Evolutionary conservation across 345 rosid genomes (phyloP).

Genomic region (Eutrema yunnanense): DNA sequence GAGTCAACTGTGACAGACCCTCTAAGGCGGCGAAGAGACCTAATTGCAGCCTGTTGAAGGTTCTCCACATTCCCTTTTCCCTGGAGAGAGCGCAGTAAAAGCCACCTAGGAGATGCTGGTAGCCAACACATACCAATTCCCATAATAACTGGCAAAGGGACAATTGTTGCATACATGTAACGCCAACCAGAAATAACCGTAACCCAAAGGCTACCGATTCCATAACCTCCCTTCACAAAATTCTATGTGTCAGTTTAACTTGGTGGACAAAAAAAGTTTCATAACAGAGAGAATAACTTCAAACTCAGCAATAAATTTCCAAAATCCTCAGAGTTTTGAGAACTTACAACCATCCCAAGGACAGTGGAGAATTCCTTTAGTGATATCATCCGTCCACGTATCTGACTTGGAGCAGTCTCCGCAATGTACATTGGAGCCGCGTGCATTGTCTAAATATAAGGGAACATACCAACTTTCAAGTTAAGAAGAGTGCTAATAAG

Average conservation of each 20-base stretch:
- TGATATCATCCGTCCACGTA: conserved; percentile 88
- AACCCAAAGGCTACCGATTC: conserved; percentile 82
- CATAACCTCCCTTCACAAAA: conserved; percentile 79
- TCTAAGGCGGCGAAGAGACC: conserved; percentile 68
- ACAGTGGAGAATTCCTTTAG: conserved; percentile 95
- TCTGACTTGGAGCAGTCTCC: conserved; percentile 89
- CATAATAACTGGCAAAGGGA: conserved; percentile 77
- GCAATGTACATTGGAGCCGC: conserved; percentile 99
- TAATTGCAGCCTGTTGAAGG: conserved; percentile 56
- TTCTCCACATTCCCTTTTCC: conserved; percentile 61
- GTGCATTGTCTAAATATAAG: conserved; percentile 75
- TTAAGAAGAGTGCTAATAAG: not conserved
- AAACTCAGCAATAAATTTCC: not conserved
- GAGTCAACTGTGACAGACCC: conserved; percentile 65
- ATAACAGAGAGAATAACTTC: not conserved
- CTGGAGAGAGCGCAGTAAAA: conserved; percentile 70
- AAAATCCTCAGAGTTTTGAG: conserved; percentile 11
- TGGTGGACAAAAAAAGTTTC: not conserved
- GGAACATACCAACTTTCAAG: conserved; percentile 2
- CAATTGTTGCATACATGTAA: conserved; percentile 84
- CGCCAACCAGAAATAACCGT: conserved; percentile 85
- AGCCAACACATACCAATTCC: conserved; percentile 96
- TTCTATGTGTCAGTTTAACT: conserved; percentile 3
- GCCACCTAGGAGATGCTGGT: conserved; percentile 96
- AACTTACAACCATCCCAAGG: conserved; percentile 99